Conservation (phyloP, 768 basidiomycete species). For the Naganishia vishniacii region DNA sequence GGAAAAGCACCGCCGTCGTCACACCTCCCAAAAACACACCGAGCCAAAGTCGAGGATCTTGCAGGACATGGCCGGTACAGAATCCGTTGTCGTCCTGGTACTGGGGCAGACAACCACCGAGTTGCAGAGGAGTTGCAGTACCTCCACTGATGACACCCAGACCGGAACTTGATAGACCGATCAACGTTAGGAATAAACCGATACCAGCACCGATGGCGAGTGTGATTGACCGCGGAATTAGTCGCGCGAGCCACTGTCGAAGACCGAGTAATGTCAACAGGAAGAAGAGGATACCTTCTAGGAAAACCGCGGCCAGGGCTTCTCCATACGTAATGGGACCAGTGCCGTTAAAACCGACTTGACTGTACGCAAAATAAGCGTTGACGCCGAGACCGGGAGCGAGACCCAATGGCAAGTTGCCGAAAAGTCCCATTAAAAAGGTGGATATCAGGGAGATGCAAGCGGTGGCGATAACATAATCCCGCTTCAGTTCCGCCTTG, state of each 20-base stretch:
- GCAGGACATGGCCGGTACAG: constrained; percentile 63
- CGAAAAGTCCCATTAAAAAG: constrained; percentile 74
- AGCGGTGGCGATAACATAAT: constrained; percentile 77
- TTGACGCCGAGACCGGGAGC: constrained; percentile 77
- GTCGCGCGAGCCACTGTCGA: constrained; percentile 80
- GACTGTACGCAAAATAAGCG: constrained; percentile 75
- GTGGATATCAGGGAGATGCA: constrained; percentile 69
- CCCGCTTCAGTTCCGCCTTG: constrained; percentile 55
- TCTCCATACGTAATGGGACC: constrained; percentile 67
- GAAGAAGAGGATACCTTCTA: constrained; percentile 84
- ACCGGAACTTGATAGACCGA: constrained; percentile 65
- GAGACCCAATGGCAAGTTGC: constrained; percentile 79
- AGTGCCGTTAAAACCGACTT: constrained; percentile 72
- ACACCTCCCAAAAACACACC: constrained; percentile 79
- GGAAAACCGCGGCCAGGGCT: constrained; percentile 76
- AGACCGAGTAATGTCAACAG: constrained; percentile 71
- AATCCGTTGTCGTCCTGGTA: constrained; percentile 35
- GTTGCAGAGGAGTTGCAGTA: constrained; percentile 62
- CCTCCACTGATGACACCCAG: constrained; percentile 71
- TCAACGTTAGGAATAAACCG: constrained; percentile 81
- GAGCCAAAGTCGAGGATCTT: constrained; percentile 77
- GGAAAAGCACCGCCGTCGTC: constrained; percentile 70
- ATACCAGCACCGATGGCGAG: constrained; percentile 81
- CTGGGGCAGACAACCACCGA: constrained; percentile 68
- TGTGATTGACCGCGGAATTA: constrained; percentile 81